Conservation (phyloP, 306 rosid species). For the Prunus persica region Prunus_persica_NCBIv2 NC_034009.1:19180001-19180500, state of each 20-base stretch:
- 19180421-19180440: neutral
- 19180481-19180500: neutral
- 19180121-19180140: too few relatives aligned
- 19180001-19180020: too few relatives aligned
- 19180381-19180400: neutral
- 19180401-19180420: neutral
- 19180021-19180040: too few relatives aligned
- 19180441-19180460: too few relatives aligned
- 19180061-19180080: too few relatives aligned
- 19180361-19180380: conserved; percentile 3
- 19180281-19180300: neutral
- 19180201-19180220: neutral
- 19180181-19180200: conserved; percentile 13
- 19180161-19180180: neutral
- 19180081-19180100: too few relatives aligned
- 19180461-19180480: too few relatives aligned
- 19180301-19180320: neutral
- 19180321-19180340: neutral
- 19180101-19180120: too few relatives aligned
- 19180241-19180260: conserved; percentile 11
- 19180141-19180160: too few relatives aligned
- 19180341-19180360: neutral
- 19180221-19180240: neutral
- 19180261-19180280: conserved; percentile 14
- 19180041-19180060: too few relatives aligned